phyloP scores from a whole-genome alignment of 202 grass and related monocot species.

The Saccharum hybrid region DNA sequence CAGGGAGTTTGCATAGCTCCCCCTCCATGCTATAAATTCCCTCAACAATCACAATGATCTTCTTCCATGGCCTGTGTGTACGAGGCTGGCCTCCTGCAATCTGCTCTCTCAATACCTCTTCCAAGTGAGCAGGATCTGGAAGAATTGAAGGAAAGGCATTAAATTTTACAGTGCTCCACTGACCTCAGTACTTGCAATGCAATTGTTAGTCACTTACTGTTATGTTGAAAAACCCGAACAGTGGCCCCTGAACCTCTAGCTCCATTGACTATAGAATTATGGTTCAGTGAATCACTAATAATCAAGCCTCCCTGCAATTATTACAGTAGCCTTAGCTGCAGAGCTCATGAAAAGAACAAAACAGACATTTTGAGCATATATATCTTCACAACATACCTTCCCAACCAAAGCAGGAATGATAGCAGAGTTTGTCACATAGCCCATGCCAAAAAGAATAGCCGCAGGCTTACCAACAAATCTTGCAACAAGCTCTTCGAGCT shows the following conservation, averaged over 20 bases:
- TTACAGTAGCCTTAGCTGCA: constrained; percentile 34
- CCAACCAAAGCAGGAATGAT: constrained; percentile 83
- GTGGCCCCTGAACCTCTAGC: constrained; percentile 86
- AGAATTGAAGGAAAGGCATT: constrained; percentile 35
- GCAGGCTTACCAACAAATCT: constrained; percentile 86
- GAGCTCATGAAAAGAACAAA: neutral
- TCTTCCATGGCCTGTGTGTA: constrained; percentile 95
- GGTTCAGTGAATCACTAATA: constrained; percentile 93
- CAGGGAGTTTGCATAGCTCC: constrained; percentile 89
- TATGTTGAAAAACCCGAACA: constrained; percentile 91
- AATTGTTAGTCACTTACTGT: constrained; percentile 63
- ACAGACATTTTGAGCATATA: constrained; percentile 7
- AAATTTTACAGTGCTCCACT: neutral
- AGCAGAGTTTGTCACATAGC: constrained; percentile 92
- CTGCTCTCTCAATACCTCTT: constrained; percentile 90
- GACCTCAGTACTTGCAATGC: constrained; percentile 19
- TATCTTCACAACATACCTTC: constrained; percentile 61
- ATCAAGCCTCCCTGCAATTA: constrained; percentile 80
- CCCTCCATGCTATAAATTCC: constrained; percentile 99
- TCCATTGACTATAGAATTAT: constrained; percentile 97
- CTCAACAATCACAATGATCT: constrained; percentile 94
- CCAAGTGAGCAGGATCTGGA: constrained; percentile 83
- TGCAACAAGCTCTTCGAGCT: constrained; percentile 84
- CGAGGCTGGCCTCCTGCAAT: constrained; percentile 80
- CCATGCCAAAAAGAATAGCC: constrained; percentile 93